Evolutionary conservation across 1,284 basidiomycete species (phyloP).

Genomic region (Sanguinoderma infundibulare): DNA sequence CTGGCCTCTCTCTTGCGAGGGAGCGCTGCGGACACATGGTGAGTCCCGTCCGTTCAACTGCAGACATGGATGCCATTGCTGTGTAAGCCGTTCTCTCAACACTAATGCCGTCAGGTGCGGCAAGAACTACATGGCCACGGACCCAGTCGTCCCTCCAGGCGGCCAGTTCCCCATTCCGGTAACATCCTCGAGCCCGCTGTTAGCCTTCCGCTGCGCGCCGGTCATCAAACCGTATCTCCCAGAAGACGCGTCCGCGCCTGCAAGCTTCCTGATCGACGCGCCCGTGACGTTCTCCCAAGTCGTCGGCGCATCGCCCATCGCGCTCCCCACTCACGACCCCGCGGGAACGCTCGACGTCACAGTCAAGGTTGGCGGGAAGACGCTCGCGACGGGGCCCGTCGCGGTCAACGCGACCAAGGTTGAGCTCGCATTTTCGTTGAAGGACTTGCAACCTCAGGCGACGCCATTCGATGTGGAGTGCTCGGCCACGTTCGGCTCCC

Average conservation of each 20-base stretch:
- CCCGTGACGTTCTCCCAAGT: conserved; percentile 55
- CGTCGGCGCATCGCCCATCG: conserved; percentile 50
- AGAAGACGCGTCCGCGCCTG: conserved; percentile 45
- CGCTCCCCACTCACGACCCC: conserved; percentile 35
- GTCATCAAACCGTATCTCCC: conserved; percentile 71
- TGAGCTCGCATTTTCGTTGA: conserved; percentile 55
- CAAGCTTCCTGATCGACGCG: conserved; percentile 61
- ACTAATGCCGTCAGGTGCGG: conserved; percentile 53
- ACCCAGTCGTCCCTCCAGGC: conserved; percentile 56
- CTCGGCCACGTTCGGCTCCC: conserved; percentile 42
- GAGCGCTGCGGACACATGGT: conserved; percentile 14
- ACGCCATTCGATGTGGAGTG: conserved; percentile 58
- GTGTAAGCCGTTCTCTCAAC: background rate
- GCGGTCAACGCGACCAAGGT: conserved; percentile 57
- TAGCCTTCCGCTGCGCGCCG: conserved; percentile 71
- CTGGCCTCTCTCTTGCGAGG: conserved; percentile 5
- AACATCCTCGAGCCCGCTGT: conserved; percentile 52
- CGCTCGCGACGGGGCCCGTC: conserved; percentile 47
- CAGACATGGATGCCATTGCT: background rate
- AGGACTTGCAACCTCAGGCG: conserved; percentile 45
- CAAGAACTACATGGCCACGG: conserved; percentile 63
- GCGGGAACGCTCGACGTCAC: conserved; percentile 41
- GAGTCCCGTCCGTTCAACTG: background rate
- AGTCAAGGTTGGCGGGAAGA: conserved; percentile 45
- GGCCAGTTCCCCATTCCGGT: conserved; percentile 62